Evolutionary conservation across 345 rosid species (phyloP), one percentile per base, ranked within the genome.

Genomic region (Populus euphratica): DNA sequence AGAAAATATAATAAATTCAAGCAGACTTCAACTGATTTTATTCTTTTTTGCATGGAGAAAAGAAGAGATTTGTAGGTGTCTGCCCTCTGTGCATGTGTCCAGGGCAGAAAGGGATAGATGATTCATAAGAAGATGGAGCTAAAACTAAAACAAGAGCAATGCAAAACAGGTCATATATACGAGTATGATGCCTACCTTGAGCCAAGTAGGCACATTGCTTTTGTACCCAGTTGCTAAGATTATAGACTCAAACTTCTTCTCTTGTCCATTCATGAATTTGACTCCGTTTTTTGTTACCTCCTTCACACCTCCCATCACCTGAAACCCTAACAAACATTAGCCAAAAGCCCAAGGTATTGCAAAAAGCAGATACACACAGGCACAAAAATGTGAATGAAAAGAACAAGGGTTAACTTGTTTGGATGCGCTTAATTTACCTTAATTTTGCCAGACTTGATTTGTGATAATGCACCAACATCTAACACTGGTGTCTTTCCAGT

Each of bases 401-500:
- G 39, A 23, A 18, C 8, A 2, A 11, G 10, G 14, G 21, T 2
- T 5, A 41, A 39, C 16, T 44, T 17, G 41, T 8, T 18, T 11
- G 47, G 39, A 31, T 21, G 12, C 8, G 70, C 38, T 67, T 62
- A 2, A 33, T 47, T 83, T 79, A 95, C 99, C 92, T 84, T 92
- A 27, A 96, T 93, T 62, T 92, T 81, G 11, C 97, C 91, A 18
- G 93, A 83, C 84, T 76, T 90, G 36, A 93, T 92, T 41, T 82
- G 86, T 10, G 97, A 88, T 0, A 96, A 63, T 20, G 98, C 90
- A 0, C 98, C 99, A 0, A 89, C 94, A 41, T 96, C 99, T 20
- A 93, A 92, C 52, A 93, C 98, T 0, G 99, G 98, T 2, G 99
- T 93, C 82, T 94, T 96, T 2, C 99, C 98, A 25, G 94, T 89